Conservation (phyloP, 2,329 filamentous ascomycete genomes). For the Setomelanomma holmii region DNA sequence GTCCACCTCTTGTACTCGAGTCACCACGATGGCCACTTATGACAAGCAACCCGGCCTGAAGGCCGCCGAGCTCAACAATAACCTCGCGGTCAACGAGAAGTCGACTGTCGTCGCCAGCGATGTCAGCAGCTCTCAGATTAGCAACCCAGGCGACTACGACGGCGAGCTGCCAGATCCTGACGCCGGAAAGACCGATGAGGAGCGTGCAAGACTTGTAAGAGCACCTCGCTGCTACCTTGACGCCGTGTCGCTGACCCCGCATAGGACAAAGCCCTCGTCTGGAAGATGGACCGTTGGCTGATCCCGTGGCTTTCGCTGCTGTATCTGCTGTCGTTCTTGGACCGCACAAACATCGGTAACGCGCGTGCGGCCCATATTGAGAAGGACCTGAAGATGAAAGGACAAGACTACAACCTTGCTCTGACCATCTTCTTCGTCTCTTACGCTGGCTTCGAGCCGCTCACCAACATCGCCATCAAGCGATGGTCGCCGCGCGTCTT, state of each 20-base stretch:
- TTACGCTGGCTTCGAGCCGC: slow-evolving; percentile 57
- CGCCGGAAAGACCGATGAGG: slow-evolving; percentile 41
- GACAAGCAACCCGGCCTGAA: slow-evolving; percentile 2
- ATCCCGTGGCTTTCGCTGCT: slow-evolving; percentile 52
- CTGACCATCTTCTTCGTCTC: slow-evolving; percentile 70
- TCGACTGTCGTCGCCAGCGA: slow-evolving; percentile 29
- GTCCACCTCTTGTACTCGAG: slow-evolving; percentile 25
- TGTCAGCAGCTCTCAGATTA: slow-evolving; percentile 34
- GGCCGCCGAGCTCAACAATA: slow-evolving; percentile 27
- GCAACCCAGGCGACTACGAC: slow-evolving; percentile 32
- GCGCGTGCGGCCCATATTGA: slow-evolving; percentile 48
- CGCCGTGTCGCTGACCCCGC: slow-evolving; percentile 17
- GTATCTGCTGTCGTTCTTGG: slow-evolving; percentile 52
- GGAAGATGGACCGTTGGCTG: slow-evolving; percentile 52
- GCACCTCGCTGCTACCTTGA: neutral
- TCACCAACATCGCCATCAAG: slow-evolving; percentile 69
- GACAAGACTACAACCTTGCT: slow-evolving; percentile 69
- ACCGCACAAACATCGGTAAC: slow-evolving; percentile 55
- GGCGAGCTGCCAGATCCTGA: slow-evolving; percentile 47
- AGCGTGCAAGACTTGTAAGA: slow-evolving; percentile 44
- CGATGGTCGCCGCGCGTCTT: slow-evolving; percentile 60
- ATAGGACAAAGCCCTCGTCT: slow-evolving; percentile 47
- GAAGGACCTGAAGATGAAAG: slow-evolving; percentile 43
- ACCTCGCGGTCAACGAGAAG: slow-evolving; percentile 33
- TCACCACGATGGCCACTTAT: slow-evolving; percentile 40